Conservation (phyloP, 305 asterid genomes). For the Solanum chacoense region DNA sequence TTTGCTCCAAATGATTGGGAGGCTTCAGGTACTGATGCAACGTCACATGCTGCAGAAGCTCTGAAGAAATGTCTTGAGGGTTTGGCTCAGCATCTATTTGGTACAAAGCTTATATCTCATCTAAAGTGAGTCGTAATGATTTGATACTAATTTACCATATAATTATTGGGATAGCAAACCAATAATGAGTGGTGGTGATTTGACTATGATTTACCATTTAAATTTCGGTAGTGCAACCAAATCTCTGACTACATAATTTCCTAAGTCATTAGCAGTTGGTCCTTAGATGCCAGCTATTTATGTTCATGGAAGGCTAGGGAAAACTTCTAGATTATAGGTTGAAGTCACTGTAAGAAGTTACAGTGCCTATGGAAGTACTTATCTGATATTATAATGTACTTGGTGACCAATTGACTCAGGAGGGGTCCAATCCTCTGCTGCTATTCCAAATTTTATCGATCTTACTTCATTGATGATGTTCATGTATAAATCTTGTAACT, state of each 20-base stretch:
- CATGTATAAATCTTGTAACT: background rate
- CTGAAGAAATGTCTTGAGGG: constrained; percentile 91
- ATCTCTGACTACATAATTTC: background rate
- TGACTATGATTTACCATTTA: background rate
- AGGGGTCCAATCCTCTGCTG: background rate
- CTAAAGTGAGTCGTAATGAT: background rate
- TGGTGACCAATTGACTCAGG: background rate
- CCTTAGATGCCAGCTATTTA: background rate
- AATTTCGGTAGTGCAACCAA: background rate
- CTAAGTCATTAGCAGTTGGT: background rate
- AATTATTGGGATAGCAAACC: background rate
- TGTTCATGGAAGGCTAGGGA: background rate
- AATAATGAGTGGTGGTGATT: background rate
- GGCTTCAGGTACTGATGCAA: constrained; percentile 57
- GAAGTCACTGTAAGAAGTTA: background rate
- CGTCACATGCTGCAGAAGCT: constrained; percentile 74
- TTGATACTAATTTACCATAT: background rate
- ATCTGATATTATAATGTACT: background rate
- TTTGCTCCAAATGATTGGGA: constrained; percentile 66
- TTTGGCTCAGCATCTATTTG: constrained; percentile 79
- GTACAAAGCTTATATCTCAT: constrained; percentile 21
- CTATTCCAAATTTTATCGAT: background rate
- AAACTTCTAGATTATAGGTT: background rate
- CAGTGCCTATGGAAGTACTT: background rate
- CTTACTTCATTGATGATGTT: background rate